These are phyloP conservation scores for Nicotiana benthamiana DNA, from an alignment of 257 asterid species.

Conservation along the genomic window DNA sequence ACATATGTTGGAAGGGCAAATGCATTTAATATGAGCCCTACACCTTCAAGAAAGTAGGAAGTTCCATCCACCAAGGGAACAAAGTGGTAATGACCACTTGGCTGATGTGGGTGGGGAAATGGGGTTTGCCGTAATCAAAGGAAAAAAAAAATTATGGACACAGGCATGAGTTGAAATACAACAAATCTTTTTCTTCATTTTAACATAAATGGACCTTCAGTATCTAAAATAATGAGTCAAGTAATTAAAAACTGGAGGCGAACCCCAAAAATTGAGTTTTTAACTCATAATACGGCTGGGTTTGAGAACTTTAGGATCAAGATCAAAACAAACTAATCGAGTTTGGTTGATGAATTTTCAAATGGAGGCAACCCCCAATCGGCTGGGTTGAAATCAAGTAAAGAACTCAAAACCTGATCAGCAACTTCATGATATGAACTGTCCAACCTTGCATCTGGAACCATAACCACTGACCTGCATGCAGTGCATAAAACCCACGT, in stretches of 20 bases:
- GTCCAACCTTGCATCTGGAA: constrained; percentile 91
- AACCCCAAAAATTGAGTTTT: background rate
- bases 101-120: background rate
- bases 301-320: background rate
- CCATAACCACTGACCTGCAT: constrained; percentile 88
- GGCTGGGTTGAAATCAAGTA: constrained; percentile 63
- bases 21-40: too few species aligned
- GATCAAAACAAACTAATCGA: background rate
- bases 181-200: background rate
- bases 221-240: background rate
- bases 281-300: background rate
- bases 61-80: too few species aligned
- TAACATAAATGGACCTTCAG: background rate
- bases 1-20: too few species aligned
- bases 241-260: background rate
- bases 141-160: background rate
- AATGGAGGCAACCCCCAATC: constrained; percentile 85
- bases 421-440: constrained; percentile 51
- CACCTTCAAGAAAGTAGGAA: too few species aligned
- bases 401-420: constrained; percentile 69
- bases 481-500: constrained; percentile 9
- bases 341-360: constrained; percentile 26
- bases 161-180: background rate
- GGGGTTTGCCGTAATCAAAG: background rate
- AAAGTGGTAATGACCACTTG: too few species aligned